Evolutionary conservation across 2,329 filamentous ascomycete genomes (phyloP), one percentile per base, ranked within the genome.

Genomic region (Diaporthe sp.): DNA sequence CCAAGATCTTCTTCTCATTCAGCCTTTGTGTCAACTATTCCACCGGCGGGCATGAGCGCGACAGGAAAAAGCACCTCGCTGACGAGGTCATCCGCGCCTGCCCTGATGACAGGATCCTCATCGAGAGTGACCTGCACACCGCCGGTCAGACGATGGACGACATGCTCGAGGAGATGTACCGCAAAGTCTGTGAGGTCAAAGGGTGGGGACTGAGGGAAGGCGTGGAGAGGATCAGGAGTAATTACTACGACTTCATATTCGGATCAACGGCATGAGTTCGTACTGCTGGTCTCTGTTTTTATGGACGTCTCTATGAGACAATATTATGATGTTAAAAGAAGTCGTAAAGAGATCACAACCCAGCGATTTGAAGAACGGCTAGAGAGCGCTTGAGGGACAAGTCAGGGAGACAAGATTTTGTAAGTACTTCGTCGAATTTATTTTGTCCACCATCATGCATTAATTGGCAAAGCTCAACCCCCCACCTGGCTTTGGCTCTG

Each of bases 101-200:
- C 4, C 96, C 97, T 0, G 93, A 95, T 77, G 90, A 96, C 78
- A 89, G 92, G 71, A 86, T 99, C 17, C 87, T 99, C 28, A 88
- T 97, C 3, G 97, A 99, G 84, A 98, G 95, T 81, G 97, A 99
- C 83, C 82, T 98, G 74, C 95, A 98, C 82, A 89, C 86, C 28
- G 97, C 96, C 0, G 97, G 97, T 0, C 87, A 91, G 1, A 85
- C 88, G 68, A 97, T 98, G 94, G 97, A 98, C 81, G 83, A 85
- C 3, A 85, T 91, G 75, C 84, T 99, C 17, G 94, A 96, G 81
- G 89, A 94, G 60, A 93, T 96, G 76, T 91, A 93, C 72, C 87
- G 92, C n/a, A 91, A 89, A 75, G 89, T 98, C 7, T 98, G 96
- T 80, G 83, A 89, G 66, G 86, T 95, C 60, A 97, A 95, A 78